Evolutionary conservation across 257 asterid species (phyloP), one percentile per base, ranked within the genome.

Genomic region (Ilex aquifolium): DNA sequence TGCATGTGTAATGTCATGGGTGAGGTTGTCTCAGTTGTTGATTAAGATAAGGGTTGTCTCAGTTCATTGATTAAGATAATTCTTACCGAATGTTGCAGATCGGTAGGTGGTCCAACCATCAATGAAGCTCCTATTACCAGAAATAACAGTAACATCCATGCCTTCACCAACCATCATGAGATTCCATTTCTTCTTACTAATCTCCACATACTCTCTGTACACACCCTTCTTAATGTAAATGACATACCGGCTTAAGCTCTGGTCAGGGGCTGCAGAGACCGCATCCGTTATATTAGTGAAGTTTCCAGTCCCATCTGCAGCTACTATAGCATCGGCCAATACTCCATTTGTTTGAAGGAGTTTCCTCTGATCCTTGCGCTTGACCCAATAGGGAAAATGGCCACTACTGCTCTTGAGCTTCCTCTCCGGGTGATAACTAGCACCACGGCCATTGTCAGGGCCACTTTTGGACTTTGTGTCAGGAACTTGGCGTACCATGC

Each of bases 31-130:
- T 21, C 27, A 21, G 27, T 21, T 21, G 1, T 21, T 21, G 27
- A 21, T 21, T 21, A 21, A 21, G 0, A 21, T 21, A 21, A 31
- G n/a, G 27, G 27, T 21, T 21, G 27, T 21, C 27, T 21, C 27
- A 21, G 27, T 21, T 21, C 27, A 21, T 21, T 21, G 27, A 21
- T 21, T 21, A 21, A 21, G 0, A 21, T 21, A 21, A 31, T 36
- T 48, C 83, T 75, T 69, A 86, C 95, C 95, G 31, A 86, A 86
- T 44, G 95, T 86, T 56, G 95, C 95, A 17, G 87, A 69, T 39
- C 85, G 71, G 61, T 77, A 83, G 1, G 95, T 86, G 65, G 91
- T 81, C 87, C 87, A 83, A 15, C 87, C 91, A 59, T 81, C 95
- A 30, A 67, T 29, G 59, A 56, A 72, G 80, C 62, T 83, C 7